Conservation (phyloP, 371 early-diverging fungal genomes). For the Actinomortierella ambigua region DNA sequence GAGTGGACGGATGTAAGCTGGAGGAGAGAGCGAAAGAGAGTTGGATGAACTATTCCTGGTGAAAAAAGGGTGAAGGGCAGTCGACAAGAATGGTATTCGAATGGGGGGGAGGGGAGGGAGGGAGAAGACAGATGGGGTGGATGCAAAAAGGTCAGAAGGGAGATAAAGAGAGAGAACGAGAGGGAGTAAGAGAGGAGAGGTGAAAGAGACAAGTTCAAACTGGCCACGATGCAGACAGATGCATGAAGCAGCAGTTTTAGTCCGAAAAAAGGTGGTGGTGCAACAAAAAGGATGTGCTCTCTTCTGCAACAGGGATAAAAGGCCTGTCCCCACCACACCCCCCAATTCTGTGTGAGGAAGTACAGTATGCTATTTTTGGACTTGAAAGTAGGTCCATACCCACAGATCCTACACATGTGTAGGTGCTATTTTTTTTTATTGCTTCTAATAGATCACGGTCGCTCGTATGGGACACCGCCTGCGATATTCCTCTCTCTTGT, state of each 20-base stretch:
- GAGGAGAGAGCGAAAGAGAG: background rate
- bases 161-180: background rate
- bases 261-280: too few species aligned
- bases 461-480: conserved; percentile 33
- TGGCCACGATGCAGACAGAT: too few species aligned
- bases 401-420: too few species aligned
- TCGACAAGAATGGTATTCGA: background rate
- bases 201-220: background rate
- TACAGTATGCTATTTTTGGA: too few species aligned
- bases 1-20: background rate
- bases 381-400: too few species aligned
- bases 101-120: conserved; percentile 1
- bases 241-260: too few species aligned
- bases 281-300: too few species aligned
- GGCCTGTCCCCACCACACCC: too few species aligned
- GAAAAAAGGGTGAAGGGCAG: background rate
- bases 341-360: too few species aligned
- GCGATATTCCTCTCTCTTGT: conserved; percentile 21
- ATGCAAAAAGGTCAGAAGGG: background rate
- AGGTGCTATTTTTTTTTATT: too few species aligned
- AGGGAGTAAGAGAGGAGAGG: background rate
- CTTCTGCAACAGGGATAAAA: too few species aligned
- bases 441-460: conserved; percentile 23
- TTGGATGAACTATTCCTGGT: background rate
- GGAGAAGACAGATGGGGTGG: background rate